Evolutionary conservation across 2,329 filamentous ascomycete genomes (phyloP).

Genomic region (Sphaerulina vaccinii): DNA sequence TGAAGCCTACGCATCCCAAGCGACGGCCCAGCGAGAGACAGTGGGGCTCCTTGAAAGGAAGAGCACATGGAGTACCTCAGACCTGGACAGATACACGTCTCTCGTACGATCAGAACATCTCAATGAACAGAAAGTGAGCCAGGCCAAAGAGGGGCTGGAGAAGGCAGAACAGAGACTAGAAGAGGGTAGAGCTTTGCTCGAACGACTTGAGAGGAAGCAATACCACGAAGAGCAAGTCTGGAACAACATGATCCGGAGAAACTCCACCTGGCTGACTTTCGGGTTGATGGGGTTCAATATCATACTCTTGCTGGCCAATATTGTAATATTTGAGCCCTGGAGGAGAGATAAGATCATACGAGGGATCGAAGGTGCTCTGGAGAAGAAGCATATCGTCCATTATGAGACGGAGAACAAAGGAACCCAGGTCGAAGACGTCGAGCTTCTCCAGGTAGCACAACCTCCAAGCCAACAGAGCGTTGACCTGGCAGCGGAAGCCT

Average conservation of each 20-base stretch:
- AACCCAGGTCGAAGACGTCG: conserved; percentile 26
- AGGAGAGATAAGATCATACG: conserved; percentile 74
- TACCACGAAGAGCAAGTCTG: conserved; percentile 99
- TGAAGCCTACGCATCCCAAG: conserved; percentile 76
- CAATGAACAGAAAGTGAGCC: conserved; percentile 79
- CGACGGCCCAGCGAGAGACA: conserved; percentile 90
- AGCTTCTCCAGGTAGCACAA: conserved; percentile 14
- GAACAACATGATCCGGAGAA: conserved; percentile 94
- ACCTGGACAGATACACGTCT: conserved; percentile 91
- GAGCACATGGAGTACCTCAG: conserved; percentile 80
- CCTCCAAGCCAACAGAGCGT: no score
- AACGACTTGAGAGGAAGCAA: conserved; percentile 78
- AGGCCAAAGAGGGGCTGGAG: conserved; percentile 69
- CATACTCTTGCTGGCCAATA: conserved; percentile 70
- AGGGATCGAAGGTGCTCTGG: conserved; percentile 68
- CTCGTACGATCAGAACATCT: conserved; percentile 90
- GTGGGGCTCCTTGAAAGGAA: conserved; percentile 92
- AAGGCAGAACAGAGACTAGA: conserved; percentile 78
- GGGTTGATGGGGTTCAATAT: conserved; percentile 97
- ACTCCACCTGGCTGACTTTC: conserved; percentile 98
- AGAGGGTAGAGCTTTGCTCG: conserved; percentile 71
- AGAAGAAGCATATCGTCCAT: conserved; percentile 55
- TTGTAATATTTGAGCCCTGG: conserved; percentile 84
- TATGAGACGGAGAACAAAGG: conserved; percentile 19
- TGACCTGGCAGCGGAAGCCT: no score